Evolutionary conservation across 129 eudicot genomes (phyloP), one percentile per base, ranked within the genome.

Genomic region (Flaveria bidentis): DNA sequence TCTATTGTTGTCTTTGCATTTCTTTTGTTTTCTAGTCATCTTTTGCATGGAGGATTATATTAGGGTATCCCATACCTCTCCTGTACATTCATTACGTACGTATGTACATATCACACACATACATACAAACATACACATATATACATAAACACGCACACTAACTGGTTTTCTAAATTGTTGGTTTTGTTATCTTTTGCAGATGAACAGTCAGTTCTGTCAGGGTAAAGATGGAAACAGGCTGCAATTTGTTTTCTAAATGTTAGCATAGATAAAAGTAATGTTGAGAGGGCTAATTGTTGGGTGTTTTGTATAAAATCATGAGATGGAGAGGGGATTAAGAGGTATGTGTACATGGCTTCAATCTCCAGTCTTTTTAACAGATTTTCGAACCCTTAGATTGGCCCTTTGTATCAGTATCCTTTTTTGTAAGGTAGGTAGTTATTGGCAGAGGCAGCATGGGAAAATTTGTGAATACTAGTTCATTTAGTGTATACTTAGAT

Each of bases 341-440:
- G 91, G 88, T 86, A 88, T 72, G 82, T 85, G 93, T 92, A 87
- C 87, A 89, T 87, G 64, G 61, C 78, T 85, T 76, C 81, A 80
- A n/a, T 76, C 85, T 85, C 82, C 75, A 74, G 39, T 73, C 68
- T 46, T 78, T 10, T 75, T 14, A 51, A 23, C 16, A 61, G 77
- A 63, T 78, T 80, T 74, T 76, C 23, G 66, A 66, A 89, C 82
- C 81, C 78, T 23, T 82, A 79, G 86, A 81, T 84, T 81, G 81
- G 84, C 74, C 79, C 81, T 73, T 50, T 85, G 90, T 85, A 84
- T 81, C 82, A 74, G 82, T 85, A 76, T 63, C 78, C 84, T 52
- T 84, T 49, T 81, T 81, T 76, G 80, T 69, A 75, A 78, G 79
- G 82, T 82, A 75, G 86, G 74, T 86, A 33, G 56, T 78, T 79